Evolutionary conservation across 257 asterid species (phyloP).

Genomic region (Ligustrum vulgare): DNA sequence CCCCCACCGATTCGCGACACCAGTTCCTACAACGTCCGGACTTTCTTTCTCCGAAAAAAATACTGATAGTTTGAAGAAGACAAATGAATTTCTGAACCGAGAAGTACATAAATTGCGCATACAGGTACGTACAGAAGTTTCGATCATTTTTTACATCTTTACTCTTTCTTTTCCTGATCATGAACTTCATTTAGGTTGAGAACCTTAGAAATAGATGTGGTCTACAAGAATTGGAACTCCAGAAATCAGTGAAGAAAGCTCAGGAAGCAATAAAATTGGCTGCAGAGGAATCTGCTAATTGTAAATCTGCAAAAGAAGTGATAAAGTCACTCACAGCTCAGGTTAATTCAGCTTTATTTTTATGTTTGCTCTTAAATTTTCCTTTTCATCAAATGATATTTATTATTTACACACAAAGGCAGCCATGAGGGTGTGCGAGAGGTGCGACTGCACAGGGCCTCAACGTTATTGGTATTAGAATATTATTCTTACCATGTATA

Average conservation of each 20-base stretch:
- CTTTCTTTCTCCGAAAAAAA: slow-evolving; percentile 77
- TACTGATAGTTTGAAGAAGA: slow-evolving; percentile 80
- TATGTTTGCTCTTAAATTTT: neutral
- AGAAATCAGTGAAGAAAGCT: slow-evolving; percentile 65
- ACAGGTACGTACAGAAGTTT: slow-evolving; percentile 51
- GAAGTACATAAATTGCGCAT: slow-evolving; percentile 76
- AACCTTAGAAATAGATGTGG: slow-evolving; percentile 71
- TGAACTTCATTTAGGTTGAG: slow-evolving; percentile 46
- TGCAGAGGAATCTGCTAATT: slow-evolving; percentile 87
- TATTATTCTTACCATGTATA: no score
- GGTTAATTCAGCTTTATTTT: slow-evolving; percentile 41
- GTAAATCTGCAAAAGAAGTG: slow-evolving; percentile 94
- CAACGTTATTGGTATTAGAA: no score
- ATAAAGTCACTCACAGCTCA: slow-evolving; percentile 86
- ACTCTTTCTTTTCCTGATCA: slow-evolving; percentile 12
- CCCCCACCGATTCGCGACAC: slow-evolving; percentile 88
- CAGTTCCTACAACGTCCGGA: slow-evolving; percentile 79
- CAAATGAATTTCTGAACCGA: slow-evolving; percentile 76
- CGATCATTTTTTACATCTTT: neutral
- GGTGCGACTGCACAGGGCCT: no score
- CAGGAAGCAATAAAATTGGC: slow-evolving; percentile 82
- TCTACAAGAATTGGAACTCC: slow-evolving; percentile 71
- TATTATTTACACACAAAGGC: no score
- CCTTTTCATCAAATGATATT: no score
- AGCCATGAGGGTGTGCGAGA: no score